phyloP scores from a whole-genome alignment of 768 basidiomycete genomes.

The Pulveroboletus frians region DNA sequence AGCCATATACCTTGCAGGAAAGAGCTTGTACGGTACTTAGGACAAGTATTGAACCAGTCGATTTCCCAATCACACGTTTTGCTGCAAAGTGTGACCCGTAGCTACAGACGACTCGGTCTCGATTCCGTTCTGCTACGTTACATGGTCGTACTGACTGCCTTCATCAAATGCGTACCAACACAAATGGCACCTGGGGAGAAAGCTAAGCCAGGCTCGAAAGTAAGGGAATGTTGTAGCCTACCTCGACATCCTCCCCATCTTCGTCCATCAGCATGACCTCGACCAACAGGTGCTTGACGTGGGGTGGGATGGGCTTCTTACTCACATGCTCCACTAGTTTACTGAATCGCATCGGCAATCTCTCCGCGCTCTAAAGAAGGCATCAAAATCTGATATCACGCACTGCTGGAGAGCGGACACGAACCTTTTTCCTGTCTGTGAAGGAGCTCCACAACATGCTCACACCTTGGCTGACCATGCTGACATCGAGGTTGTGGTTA shows the following conservation, averaged over 20 bases:
- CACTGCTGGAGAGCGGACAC: neutral
- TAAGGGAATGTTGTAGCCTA: slow-evolving; percentile 25
- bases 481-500: slow-evolving; percentile 80
- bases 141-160: neutral
- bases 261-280: slow-evolving; percentile 95
- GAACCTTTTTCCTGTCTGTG: slow-evolving; percentile 87
- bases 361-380: slow-evolving; percentile 69
- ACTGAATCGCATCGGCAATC: slow-evolving; percentile 85
- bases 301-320: slow-evolving; percentile 86
- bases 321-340: slow-evolving; percentile 89
- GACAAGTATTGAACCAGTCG: slow-evolving; percentile 12
- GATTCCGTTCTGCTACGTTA: slow-evolving; percentile 9
- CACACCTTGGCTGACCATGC: slow-evolving; percentile 96
- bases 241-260: slow-evolving; percentile 93
- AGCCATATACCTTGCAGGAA: slow-evolving; percentile 30
- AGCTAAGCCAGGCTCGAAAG: neutral
- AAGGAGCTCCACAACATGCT: slow-evolving; percentile 98
- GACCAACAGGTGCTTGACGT: slow-evolving; percentile 79
- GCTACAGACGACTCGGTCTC: neutral
- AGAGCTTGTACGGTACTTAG: slow-evolving; percentile 14
- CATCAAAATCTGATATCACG: slow-evolving; percentile 4
- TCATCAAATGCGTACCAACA: slow-evolving; percentile 61
- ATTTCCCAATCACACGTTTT: slow-evolving; percentile 3
- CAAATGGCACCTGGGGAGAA: slow-evolving; percentile 66
- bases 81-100: neutral